These are phyloP conservation scores for Clarkia xantiana DNA, from an alignment of 345 rosid genomes.

Conservation along the genomic window DNA sequence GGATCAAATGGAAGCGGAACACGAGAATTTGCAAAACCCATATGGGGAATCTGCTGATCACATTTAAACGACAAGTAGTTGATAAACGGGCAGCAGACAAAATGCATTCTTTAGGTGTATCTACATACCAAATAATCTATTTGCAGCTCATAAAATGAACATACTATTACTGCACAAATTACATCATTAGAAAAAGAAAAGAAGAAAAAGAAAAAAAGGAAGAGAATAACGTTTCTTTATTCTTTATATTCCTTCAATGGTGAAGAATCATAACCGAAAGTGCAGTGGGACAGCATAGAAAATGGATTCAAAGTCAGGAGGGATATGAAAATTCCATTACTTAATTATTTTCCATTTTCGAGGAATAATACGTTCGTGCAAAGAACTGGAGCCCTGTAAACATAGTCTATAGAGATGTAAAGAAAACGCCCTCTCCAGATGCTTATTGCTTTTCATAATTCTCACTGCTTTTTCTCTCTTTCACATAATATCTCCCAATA, in stretches of 20 bases:
- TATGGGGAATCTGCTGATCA: conserved; percentile 32
- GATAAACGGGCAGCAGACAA: conserved; percentile 11
- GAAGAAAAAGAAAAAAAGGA: too few relatives aligned
- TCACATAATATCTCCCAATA: too few relatives aligned
- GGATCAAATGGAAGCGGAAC: conserved; percentile 51
- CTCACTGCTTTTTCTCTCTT: too few relatives aligned
- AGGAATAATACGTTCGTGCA: conserved; percentile 7
- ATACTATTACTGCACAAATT: too few relatives aligned
- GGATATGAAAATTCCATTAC: background rate
- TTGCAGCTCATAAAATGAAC: conserved; percentile 1
- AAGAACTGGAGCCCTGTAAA: background rate
- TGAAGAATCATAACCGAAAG: background rate
- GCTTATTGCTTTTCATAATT: too few relatives aligned
- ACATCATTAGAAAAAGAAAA: conserved; percentile 1
- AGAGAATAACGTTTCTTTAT: conserved; percentile 4
- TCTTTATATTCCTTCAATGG: conserved; percentile 3
- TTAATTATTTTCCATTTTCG: conserved; percentile 1
- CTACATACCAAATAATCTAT: conserved; percentile 1
- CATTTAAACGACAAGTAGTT: conserved; percentile 13
- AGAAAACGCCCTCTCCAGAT: background rate
- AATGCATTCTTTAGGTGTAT: conserved; percentile 6
- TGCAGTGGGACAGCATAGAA: conserved; percentile 3
- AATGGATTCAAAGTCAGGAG: conserved; percentile 21
- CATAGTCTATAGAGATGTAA: background rate
- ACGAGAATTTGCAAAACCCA: conserved; percentile 36